These are phyloP conservation scores for Ceratocystis variospora DNA, from an alignment of 2,329 filamentous ascomycete species.

Conservation along the genomic window DNA sequence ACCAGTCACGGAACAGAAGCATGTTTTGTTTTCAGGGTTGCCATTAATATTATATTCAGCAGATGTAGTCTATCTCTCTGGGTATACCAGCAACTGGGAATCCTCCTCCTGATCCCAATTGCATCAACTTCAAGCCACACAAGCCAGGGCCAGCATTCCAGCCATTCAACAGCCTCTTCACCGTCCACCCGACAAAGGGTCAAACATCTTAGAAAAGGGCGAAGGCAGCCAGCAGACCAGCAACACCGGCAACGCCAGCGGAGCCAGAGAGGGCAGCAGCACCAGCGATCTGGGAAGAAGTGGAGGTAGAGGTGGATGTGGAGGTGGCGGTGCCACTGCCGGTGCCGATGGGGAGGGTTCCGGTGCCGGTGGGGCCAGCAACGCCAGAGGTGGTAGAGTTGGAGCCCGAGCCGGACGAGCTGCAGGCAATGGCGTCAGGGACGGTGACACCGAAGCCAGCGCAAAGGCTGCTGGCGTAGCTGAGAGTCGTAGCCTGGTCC, in stretches of 20 bases:
- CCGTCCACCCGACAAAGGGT: background rate
- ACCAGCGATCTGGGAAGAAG: background rate
- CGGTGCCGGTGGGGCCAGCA: background rate
- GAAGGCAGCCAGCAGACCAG: slow-evolving; percentile 16
- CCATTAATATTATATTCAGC: slow-evolving; percentile 9
- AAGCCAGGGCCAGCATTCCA: background rate
- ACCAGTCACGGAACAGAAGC: background rate
- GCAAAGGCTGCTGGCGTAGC: slow-evolving; percentile 30
- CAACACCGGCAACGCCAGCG: slow-evolving; percentile 10
- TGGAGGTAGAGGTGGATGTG: slow-evolving; percentile 1
- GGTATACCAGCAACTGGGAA: background rate
- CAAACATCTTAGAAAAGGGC: slow-evolving; percentile 16
- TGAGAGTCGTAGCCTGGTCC: slow-evolving; percentile 27
- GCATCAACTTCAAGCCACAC: background rate
- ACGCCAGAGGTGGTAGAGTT: background rate
- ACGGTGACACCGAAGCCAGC: slow-evolving; percentile 26
- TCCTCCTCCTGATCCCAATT: background rate
- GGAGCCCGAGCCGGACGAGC: slow-evolving; percentile 16
- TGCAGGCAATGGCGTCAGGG: slow-evolving; percentile 29
- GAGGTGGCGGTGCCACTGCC: background rate
- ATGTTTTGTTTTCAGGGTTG: background rate
- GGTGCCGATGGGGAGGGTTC: background rate
- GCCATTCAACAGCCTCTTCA: background rate
- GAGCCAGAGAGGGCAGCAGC: background rate
- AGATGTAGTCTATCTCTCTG: slow-evolving; percentile 2